phyloP scores from a whole-genome alignment of 345 rosid genomes.

The Boechera retrofracta region DNA sequence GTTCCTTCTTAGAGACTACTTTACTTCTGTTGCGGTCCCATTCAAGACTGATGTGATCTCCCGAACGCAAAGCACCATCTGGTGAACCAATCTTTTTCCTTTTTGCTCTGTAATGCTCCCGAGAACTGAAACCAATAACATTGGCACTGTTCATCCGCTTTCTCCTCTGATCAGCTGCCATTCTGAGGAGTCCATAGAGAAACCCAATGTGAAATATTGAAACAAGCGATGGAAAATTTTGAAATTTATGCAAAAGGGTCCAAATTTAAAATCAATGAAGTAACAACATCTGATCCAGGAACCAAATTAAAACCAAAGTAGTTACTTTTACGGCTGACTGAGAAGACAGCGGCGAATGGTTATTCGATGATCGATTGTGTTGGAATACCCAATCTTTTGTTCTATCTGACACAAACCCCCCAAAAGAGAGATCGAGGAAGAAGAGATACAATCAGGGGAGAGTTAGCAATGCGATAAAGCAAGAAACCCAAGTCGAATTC shows the following conservation, averaged over 20 bases:
- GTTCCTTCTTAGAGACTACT: slow-evolving; percentile 87
- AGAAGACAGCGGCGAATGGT: slow-evolving; percentile 16
- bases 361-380: slow-evolving; percentile 20
- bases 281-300: slow-evolving; percentile 23
- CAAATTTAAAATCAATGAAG: slow-evolving; percentile 18
- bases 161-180: slow-evolving; percentile 91
- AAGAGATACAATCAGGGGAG: slow-evolving; percentile 7
- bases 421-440: slow-evolving; percentile 17
- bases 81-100: slow-evolving; percentile 60
- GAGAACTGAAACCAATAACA: slow-evolving; percentile 56
- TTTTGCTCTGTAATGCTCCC: slow-evolving; percentile 66
- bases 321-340: slow-evolving; percentile 32
- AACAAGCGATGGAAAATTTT: slow-evolving; percentile 2
- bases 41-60: slow-evolving; percentile 78
- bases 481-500: slow-evolving; percentile 8
- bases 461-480: slow-evolving; percentile 29
- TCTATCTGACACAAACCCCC: slow-evolving; percentile 24
- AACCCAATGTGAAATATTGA: slow-evolving; percentile 9
- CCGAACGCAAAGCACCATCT: slow-evolving; percentile 54
- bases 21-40: slow-evolving; percentile 69
- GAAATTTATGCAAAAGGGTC: slow-evolving; percentile 16
- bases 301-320: not conserved
- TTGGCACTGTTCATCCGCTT: slow-evolving; percentile 72
- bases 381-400: slow-evolving; percentile 10
- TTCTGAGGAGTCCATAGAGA: slow-evolving; percentile 43